Conservation (phyloP, 805 yeast genomes). For the Jamesozyma spencerorum region DNA sequence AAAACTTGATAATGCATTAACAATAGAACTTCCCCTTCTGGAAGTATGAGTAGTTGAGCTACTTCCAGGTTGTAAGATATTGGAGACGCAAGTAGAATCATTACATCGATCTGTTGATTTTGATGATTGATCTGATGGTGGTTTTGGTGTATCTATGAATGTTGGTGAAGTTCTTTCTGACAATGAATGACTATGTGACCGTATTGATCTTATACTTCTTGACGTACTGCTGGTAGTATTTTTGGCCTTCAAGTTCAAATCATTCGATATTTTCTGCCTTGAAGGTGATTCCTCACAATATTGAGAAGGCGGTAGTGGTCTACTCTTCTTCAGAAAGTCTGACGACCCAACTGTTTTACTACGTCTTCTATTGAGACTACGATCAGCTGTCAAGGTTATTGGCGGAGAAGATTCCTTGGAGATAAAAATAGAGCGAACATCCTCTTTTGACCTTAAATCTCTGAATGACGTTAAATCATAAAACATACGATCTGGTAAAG, state of each 20-base stretch:
- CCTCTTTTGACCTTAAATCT: slow-evolving; percentile 1
- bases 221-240: not conserved
- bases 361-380: slow-evolving; percentile 17
- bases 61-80: too few relatives aligned
- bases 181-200: slow-evolving; percentile 7
- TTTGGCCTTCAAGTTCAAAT: not conserved
- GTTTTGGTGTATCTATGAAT: not conserved
- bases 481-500: not conserved
- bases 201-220: not conserved
- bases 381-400: not conserved
- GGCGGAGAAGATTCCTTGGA: not conserved
- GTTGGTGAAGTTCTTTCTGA: not conserved
- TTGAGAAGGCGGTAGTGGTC: not conserved
- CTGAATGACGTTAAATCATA: slow-evolving; percentile 1
- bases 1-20: slow-evolving; percentile 31
- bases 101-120: too few relatives aligned
- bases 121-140: not conserved
- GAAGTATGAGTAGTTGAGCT: not conserved
- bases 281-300: not conserved
- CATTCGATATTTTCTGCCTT: not conserved
- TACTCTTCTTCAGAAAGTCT: slow-evolving; percentile 11
- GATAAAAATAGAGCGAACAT: not conserved
- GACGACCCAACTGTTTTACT: slow-evolving; percentile 27
- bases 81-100: too few relatives aligned
- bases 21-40: slow-evolving; percentile 31